Percentiles rank a stretch among this genome's conserved stretches.
These are phyloP conservation scores for Asterionellopsis glacialis DNA, from an alignment of 108 stramenopile species.

Conservation along the genomic window DNA sequence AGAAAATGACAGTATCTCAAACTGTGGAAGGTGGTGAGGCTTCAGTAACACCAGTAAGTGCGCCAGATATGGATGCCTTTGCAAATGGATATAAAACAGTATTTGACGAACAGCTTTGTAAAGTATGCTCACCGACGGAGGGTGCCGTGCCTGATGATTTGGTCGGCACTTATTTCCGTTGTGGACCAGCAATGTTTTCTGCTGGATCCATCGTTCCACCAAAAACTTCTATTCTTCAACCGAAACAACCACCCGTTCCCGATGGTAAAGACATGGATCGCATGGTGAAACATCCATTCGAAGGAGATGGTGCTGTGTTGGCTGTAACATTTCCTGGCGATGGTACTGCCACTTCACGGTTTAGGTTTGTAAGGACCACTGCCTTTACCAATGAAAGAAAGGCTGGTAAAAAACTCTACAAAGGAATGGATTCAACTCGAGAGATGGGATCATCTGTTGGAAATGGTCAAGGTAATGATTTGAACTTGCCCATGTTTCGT, in stretches of 20 bases:
- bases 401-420: constrained; percentile 72
- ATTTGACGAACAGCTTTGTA: constrained; percentile 57
- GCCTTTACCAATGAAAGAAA: constrained; percentile 79
- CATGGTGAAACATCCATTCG: constrained; percentile 80
- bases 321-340: constrained; percentile 68
- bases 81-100: constrained; percentile 72
- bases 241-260: constrained; percentile 68
- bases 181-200: constrained; percentile 85
- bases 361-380: constrained; percentile 69
- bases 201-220: constrained; percentile 80
- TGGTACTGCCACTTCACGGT: constrained; percentile 33
- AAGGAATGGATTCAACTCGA: constrained; percentile 80
- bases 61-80: constrained; percentile 65
- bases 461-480: constrained; percentile 54
- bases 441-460: constrained; percentile 19
- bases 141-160: constrained; percentile 66
- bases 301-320: constrained; percentile 76
- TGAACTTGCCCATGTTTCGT: constrained; percentile 61
- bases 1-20: no score
- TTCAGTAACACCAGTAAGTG: no score
- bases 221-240: constrained; percentile 72
- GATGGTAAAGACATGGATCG: constrained; percentile 64
- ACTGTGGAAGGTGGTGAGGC: no score
- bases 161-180: constrained; percentile 69
- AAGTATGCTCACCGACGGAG: constrained; percentile 26